These are phyloP conservation scores for Triglochin maritima DNA, from an alignment of 106 monocot species.

Conservation along the genomic window DNA sequence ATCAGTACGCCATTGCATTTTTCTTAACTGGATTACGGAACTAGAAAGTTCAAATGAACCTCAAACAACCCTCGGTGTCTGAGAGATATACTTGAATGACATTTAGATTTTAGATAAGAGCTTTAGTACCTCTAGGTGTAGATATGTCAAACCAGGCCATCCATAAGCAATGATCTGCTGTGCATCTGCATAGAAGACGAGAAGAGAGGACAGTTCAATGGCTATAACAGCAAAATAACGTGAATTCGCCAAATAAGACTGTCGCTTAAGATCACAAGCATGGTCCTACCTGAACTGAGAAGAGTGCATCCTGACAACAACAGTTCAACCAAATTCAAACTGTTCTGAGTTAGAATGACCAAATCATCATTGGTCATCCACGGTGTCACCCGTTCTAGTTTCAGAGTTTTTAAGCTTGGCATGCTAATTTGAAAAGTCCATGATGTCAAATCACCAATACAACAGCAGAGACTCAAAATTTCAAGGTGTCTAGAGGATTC, in stretches of 20 bases:
- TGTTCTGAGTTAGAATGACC: constrained; percentile 35
- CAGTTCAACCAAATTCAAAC: constrained; percentile 36
- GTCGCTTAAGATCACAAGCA: neutral
- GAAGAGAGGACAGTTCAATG: neutral
- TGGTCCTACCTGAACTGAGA: constrained; percentile 44
- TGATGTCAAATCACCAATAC: constrained; percentile 53
- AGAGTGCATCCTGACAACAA: constrained; percentile 69
- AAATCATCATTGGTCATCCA: constrained; percentile 72
- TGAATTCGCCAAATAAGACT: neutral
- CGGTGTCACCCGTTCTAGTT: constrained; percentile 56
- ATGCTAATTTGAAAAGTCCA: constrained; percentile 25
- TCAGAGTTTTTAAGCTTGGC: constrained; percentile 34
- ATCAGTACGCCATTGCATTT: too few species aligned
- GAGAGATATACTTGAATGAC: too few species aligned
- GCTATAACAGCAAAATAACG: neutral
- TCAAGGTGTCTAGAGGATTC: constrained; percentile 31
- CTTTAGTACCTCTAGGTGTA: constrained; percentile 57
- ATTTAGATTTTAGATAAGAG: neutral
- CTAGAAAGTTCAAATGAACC: too few species aligned
- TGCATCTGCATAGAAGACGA: constrained; percentile 28
- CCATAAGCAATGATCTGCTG: constrained; percentile 60
- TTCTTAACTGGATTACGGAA: too few species aligned
- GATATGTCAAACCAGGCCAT: constrained; percentile 54
- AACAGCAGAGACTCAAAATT: constrained; percentile 33
- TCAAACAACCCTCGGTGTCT: too few species aligned